Percentiles rank a stretch among this genome's conserved stretches.
phyloP scores from a whole-genome alignment of 1,284 basidiomycete species.

The Austroboletus niveus region DNA sequence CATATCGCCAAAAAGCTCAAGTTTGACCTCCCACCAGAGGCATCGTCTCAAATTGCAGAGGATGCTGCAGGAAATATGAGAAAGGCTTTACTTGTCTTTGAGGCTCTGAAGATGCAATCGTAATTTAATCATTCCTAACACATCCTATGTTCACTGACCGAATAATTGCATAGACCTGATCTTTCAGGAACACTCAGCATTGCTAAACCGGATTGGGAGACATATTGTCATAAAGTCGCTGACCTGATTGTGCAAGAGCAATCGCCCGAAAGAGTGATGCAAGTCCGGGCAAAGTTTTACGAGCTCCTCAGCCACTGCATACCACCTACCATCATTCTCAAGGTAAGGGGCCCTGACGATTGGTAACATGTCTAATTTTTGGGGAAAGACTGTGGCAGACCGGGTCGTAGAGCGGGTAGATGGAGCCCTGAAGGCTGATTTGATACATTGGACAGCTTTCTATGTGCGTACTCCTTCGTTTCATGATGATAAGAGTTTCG shows the following conservation, averaged over 20 bases:
- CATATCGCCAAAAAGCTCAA: constrained; percentile 83
- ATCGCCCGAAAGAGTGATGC: constrained; percentile 87
- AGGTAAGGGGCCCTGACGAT: constrained; percentile 49
- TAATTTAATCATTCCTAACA: constrained; percentile 33
- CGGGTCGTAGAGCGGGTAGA: constrained; percentile 77
- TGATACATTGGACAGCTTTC: constrained; percentile 96
- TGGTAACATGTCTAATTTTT: constrained; percentile 4
- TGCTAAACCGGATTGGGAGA: constrained; percentile 98
- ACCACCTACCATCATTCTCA: constrained; percentile 88
- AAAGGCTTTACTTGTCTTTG: constrained; percentile 92
- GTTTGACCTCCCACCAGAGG: constrained; percentile 78
- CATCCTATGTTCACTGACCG: constrained; percentile 3
- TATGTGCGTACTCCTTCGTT: constrained; percentile 60
- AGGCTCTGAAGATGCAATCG: constrained; percentile 96
- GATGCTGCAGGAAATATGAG: constrained; percentile 91
- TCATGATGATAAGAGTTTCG: neutral
- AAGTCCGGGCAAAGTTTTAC: constrained; percentile 91
- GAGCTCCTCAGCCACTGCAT: constrained; percentile 97
- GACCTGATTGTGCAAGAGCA: constrained; percentile 93
- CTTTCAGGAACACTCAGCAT: constrained; percentile 73
- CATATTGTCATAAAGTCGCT: constrained; percentile 94
- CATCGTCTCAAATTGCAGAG: constrained; percentile 70
- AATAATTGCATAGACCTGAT: constrained; percentile 52
- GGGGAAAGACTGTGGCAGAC: constrained; percentile 80
- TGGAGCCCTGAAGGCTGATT: constrained; percentile 83